Evolutionary conservation across 257 asterid genomes (phyloP), one percentile per base, ranked within the genome.

Genomic region (Solanum sejunctum): DNA sequence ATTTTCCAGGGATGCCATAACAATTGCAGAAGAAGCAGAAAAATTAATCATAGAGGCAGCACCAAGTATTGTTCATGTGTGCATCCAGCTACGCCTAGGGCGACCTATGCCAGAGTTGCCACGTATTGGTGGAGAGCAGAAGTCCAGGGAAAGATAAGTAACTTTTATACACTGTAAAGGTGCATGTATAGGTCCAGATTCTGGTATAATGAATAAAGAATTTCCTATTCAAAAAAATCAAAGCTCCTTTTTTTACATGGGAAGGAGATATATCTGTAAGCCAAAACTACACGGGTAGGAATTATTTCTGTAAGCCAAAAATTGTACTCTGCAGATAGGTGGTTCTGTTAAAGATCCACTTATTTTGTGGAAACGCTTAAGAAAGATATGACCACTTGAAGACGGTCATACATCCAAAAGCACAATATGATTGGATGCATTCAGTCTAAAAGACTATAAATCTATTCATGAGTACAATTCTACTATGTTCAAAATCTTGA

Each of bases 21-120:
- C 87, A 88, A 87, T 93, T 70, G 98, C 98, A 47, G 87, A 88
- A 86, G 95, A 90, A 66, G 99, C 96, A 4, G 97, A 95, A 89
- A 87, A 91, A 87, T 87, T 80, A 84, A 91, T 95, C 43, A n/a
- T 87, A 75, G 92, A 90, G 88, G 89, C 61, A 6, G 88, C 91
- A 32, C 92, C 94, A 6, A 89, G 88, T 72, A 84, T 91, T 16
- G 85, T 49, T 45, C 93, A 91, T 7, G 94, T 91, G 64, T 92
- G 96, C 72, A 85, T 95, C 87, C 96, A 90, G 85, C 93, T 96
- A 41, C 93, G 92, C 79, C 97, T 96, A 3, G 94, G 96, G 20
- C 88, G 82, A 15, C 87, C 91, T 6, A 89, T 90, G 88, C 95
- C 95, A n/a, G 88, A 87, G 63, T 87, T 88, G 78, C 28, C 88